phyloP scores from a whole-genome alignment of 176 grass and related monocot species.

The Canna indica region DNA sequence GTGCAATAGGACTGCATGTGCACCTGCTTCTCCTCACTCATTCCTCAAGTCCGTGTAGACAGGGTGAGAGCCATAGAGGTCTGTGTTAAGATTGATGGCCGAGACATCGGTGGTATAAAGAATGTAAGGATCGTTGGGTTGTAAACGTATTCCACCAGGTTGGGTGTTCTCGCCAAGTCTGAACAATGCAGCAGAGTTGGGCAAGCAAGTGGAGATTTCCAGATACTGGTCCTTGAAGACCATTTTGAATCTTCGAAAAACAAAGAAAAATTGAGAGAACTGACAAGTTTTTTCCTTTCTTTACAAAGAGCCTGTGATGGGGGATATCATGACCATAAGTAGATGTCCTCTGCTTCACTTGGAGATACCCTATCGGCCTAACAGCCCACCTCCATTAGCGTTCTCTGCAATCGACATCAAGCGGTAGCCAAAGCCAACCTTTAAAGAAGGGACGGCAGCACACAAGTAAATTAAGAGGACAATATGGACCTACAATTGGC shows the following conservation, averaged over 20 bases:
- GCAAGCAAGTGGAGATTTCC: conserved; percentile 53
- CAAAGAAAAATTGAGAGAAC: no score
- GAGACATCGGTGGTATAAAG: conserved; percentile 74
- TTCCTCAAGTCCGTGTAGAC: conserved; percentile 78
- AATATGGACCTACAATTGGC: no score
- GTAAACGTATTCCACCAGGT: conserved; percentile 56
- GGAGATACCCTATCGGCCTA: conserved; percentile 55
- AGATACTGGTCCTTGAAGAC: conserved; percentile 98
- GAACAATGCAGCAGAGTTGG: conserved; percentile 53
- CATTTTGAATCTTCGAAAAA: no score
- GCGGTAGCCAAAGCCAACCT: conserved; percentile 52
- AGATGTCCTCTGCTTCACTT: conserved; percentile 50
- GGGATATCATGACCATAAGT: conserved; percentile 83
- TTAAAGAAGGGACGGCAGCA: conserved; percentile 11
- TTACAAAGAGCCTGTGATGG: conserved; percentile 79
- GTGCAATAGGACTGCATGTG: conserved; percentile 82
- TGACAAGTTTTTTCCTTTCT: conserved; percentile 50
- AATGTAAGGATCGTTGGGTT: conserved; percentile 80
- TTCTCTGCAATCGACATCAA: conserved; percentile 52
- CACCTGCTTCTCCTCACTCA: conserved; percentile 32
- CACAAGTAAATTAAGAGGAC: conserved; percentile 10
- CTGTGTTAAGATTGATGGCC: conserved; percentile 84
- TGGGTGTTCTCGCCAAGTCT: conserved; percentile 89
- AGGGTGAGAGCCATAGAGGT: conserved; percentile 87
- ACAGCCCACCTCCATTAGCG: conserved; percentile 37